Evolutionary conservation across 2,329 filamentous ascomycete genomes (phyloP).

Genomic region (Ophiostoma pallidulum): DNA sequence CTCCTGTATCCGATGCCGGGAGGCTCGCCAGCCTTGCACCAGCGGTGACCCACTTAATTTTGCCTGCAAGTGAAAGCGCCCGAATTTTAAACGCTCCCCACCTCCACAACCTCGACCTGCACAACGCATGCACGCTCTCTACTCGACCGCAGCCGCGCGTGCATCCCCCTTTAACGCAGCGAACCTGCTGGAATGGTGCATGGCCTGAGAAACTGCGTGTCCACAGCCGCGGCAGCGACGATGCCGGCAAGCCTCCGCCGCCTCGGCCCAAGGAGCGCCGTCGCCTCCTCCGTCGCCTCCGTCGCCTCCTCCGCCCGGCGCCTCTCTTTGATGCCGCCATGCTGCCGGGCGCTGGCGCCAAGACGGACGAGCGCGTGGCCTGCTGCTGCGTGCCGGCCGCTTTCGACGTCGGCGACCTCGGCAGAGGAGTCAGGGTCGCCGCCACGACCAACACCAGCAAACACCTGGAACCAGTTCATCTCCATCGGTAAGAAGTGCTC

Average conservation of each 20-base stretch:
- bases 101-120: too few relatives aligned
- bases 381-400: background rate
- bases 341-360: background rate
- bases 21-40: too few relatives aligned
- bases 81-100: too few relatives aligned
- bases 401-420: background rate
- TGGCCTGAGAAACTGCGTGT: too few relatives aligned
- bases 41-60: too few relatives aligned
- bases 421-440: background rate
- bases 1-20: too few relatives aligned
- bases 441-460: background rate
- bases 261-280: background rate
- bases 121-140: too few relatives aligned
- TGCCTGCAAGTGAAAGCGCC: too few relatives aligned
- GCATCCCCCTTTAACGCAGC: too few relatives aligned
- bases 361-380: background rate
- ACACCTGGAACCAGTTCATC: conserved; percentile 18
- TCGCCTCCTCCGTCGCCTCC: background rate
- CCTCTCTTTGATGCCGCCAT: background rate
- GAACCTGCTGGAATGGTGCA: too few relatives aligned
- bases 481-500: background rate
- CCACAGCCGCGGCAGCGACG: background rate
- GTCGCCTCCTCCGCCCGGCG: background rate
- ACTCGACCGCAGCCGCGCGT: too few relatives aligned
- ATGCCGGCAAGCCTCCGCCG: conserved; percentile 2